Evolutionary conservation across 1,139 yeast species (phyloP), one percentile per base, ranked within the genome.

Genomic region (Kodamaea alishanica): DNA sequence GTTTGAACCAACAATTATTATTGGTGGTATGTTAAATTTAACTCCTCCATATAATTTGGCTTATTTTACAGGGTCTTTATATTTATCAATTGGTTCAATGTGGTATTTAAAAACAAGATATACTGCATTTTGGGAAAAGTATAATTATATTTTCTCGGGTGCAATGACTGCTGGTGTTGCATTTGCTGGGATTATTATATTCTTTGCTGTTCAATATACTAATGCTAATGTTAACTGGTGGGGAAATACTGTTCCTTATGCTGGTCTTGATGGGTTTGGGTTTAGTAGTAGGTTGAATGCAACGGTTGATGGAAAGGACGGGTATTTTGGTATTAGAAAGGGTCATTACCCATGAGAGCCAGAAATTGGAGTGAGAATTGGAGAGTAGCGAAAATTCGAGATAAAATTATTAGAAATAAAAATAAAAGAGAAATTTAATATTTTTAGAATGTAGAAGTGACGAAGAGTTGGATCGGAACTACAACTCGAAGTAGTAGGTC

Each of bases 91-190:
- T 32, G 43, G 43, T 2, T 50, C 45, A 38, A 55, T 53, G 58
- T 42, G 42, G 42, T 47, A 42, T 41, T 37, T 53, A 38, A 51
- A 46, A 34, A 44, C 38, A 20, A 34, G 43, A 15, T 53, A 43
- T 42, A 27, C 44, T 10, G 39, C 50, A 6, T 54, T 49, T 44
- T 55, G 57, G 54, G 38, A 46, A 32, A 55, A 53, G 45, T 54
- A 54, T 39, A 53, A 54, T 37, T 54, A 52, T 31, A 35, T 54
- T 10, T 44, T 52, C 35, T 39, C 51, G 4, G 51, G 51, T 5
- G 55, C 48, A 0, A 41, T 52, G 43, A 33, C 48, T 20, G 56
- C 57, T 6, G 57, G 57, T 28, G 51, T 50, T 26, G 54, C 56
- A 1, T 52, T 52, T 36, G 34, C 49, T 35, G 45, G 45, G 8